These are phyloP conservation scores for Entomortierella beljakovae DNA, from an alignment of 192 early-diverging fungal species.

Conservation along the genomic window DNA sequence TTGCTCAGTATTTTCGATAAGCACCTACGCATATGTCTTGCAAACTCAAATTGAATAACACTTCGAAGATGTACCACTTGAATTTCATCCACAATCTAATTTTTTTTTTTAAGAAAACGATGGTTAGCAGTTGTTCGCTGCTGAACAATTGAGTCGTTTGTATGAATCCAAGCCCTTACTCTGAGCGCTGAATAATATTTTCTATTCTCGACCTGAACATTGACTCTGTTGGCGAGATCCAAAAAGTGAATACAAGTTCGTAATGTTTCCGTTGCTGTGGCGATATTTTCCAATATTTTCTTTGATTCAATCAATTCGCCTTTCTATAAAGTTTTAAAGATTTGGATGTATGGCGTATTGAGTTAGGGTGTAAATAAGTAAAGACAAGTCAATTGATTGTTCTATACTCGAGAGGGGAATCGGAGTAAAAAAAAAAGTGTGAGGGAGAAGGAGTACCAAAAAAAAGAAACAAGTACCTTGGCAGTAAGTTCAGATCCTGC, in stretches of 20 bases:
- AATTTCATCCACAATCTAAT: slow-evolving; percentile 86
- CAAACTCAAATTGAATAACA: slow-evolving; percentile 86
- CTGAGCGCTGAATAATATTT: slow-evolving; percentile 95
- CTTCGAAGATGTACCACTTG: slow-evolving; percentile 80
- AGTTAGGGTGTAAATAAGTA: too few relatives aligned
- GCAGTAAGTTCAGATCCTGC: slow-evolving; percentile 83
- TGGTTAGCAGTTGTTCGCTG: background rate
- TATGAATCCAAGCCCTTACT: slow-evolving; percentile 56
- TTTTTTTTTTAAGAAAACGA: background rate
- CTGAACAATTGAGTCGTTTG: background rate
- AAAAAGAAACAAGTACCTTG: slow-evolving; percentile 64
- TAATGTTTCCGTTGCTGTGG: slow-evolving; percentile 83
- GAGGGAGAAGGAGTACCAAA: background rate
- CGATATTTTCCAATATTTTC: slow-evolving; percentile 88
- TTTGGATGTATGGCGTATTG: too few relatives aligned
- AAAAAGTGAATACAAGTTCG: slow-evolving; percentile 87
- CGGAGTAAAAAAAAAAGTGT: too few relatives aligned
- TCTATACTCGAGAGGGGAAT: too few relatives aligned
- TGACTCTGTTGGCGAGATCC: slow-evolving; percentile 88
- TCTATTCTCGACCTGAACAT: slow-evolving; percentile 77
- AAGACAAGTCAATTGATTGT: too few relatives aligned
- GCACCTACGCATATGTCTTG: slow-evolving; percentile 79
- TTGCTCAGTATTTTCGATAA: background rate
- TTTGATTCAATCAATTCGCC: slow-evolving; percentile 80
- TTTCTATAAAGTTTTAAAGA: slow-evolving; percentile 67